A percentile compares a stretch with the other conserved stretches of the same genome.
Evolutionary conservation across 306 rosid species (phyloP).

Genomic region (Cucurbita ficifolia): DNA sequence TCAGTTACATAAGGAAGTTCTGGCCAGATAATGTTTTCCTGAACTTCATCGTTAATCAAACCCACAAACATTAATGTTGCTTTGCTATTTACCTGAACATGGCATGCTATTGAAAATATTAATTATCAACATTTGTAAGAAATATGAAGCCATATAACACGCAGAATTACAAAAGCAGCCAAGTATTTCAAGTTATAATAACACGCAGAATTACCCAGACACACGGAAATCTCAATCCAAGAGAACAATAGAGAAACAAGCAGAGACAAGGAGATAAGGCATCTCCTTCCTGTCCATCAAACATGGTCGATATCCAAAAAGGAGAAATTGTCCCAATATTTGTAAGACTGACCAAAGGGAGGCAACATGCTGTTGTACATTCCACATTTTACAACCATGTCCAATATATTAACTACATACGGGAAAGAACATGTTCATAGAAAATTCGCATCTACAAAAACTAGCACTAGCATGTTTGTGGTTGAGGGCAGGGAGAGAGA

Average conservation of each 20-base stretch:
- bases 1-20: slow-evolving; percentile 89
- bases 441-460: neutral
- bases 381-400: neutral
- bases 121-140: slow-evolving; percentile 15
- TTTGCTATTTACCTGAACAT: slow-evolving; percentile 74
- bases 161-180: slow-evolving; percentile 1
- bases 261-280: neutral
- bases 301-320: neutral
- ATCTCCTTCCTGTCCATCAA: neutral
- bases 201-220: neutral
- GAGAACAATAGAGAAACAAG: neutral
- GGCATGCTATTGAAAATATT: slow-evolving; percentile 20
- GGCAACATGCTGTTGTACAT: neutral
- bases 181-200: neutral
- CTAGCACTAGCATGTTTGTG: neutral
- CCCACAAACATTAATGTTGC: slow-evolving; percentile 74
- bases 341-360: neutral
- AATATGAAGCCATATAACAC: neutral
- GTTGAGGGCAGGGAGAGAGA: neutral
- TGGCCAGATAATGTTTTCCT: slow-evolving; percentile 78
- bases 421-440: neutral
- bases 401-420: neutral
- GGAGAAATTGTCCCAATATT: neutral
- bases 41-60: slow-evolving; percentile 52
- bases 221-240: neutral